A percentile compares a stretch with the other conserved stretches of the same genome.
Conservation (phyloP, 208 protist genomes). For the Crithidia acanthocephali region DNA sequence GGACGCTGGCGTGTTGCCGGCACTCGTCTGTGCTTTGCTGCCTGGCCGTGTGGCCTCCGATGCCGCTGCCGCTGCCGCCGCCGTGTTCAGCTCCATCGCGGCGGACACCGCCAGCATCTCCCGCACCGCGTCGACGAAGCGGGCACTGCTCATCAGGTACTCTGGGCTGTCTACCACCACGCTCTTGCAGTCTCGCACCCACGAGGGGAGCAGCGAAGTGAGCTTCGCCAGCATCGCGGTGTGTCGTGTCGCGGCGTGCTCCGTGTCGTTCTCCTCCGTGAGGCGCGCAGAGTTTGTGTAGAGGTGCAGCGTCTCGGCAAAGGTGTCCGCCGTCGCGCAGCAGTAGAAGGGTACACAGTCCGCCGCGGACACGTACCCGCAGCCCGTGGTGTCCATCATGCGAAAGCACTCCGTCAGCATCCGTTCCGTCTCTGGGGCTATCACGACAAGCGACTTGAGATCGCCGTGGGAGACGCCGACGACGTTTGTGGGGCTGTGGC, state of each 20-base stretch:
- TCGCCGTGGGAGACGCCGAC: not conserved
- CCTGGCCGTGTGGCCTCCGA: not conserved
- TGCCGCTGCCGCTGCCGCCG: not conserved
- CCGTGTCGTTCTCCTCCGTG: not conserved
- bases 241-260: not conserved
- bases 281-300: not conserved
- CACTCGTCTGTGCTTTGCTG: slow-evolving; percentile 10
- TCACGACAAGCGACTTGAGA: slow-evolving; percentile 5
- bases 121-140: slow-evolving; percentile 23
- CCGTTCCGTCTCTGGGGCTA: slow-evolving; percentile 20
- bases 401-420: slow-evolving; percentile 61
- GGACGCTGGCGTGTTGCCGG: slow-evolving; percentile 8
- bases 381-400: slow-evolving; percentile 43
- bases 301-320: slow-evolving; percentile 14
- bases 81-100: not conserved
- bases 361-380: slow-evolving; percentile 37
- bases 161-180: slow-evolving; percentile 18
- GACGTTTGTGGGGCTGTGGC: slow-evolving; percentile 5
- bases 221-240: not conserved
- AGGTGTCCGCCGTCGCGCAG: slow-evolving; percentile 28
- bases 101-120: slow-evolving; percentile 8
- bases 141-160: slow-evolving; percentile 21
- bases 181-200: slow-evolving; percentile 19
- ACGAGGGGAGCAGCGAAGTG: slow-evolving; percentile 8
- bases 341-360: slow-evolving; percentile 42